phyloP scores from a whole-genome alignment of 768 basidiomycete species.

The Macrolepiota dolichaula region DNA sequence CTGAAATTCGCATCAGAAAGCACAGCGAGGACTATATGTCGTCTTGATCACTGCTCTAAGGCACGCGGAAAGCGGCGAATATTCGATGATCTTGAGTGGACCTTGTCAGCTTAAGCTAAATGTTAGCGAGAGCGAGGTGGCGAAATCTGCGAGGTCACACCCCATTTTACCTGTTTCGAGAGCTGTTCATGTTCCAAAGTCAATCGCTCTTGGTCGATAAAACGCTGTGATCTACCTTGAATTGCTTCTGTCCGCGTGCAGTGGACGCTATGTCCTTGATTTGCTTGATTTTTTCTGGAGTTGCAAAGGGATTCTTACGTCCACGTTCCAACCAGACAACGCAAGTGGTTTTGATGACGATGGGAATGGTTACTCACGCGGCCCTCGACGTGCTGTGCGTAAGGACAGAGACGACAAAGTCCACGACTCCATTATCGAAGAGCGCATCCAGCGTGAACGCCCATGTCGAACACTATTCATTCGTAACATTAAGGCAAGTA shows the following conservation, averaged over 20 bases:
- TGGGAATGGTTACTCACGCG: slow-evolving; percentile 35
- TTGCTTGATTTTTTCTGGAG: slow-evolving; percentile 36
- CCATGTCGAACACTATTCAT: slow-evolving; percentile 96
- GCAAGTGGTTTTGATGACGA: slow-evolving; percentile 56
- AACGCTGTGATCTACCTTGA: slow-evolving; percentile 27
- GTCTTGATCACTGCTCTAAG: slow-evolving; percentile 40
- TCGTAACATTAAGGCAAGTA: slow-evolving; percentile 94
- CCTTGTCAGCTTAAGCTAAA: slow-evolving; percentile 45
- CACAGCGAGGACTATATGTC: slow-evolving; percentile 33
- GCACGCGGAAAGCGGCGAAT: slow-evolving; percentile 46
- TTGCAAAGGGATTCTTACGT: slow-evolving; percentile 42
- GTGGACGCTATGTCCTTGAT: slow-evolving; percentile 45
- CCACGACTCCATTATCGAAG: slow-evolving; percentile 90
- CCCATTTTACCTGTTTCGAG: slow-evolving; percentile 6
- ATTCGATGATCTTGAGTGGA: slow-evolving; percentile 14
- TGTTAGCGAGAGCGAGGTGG: slow-evolving; percentile 40
- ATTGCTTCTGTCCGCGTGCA: slow-evolving; percentile 34
- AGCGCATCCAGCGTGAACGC: slow-evolving; percentile 89
- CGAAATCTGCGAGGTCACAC: slow-evolving; percentile 1
- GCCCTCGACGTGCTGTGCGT: slow-evolving; percentile 45
- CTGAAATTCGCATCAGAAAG: slow-evolving; percentile 43
- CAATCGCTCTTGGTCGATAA: slow-evolving; percentile 16
- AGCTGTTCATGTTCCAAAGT: slow-evolving; percentile 13
- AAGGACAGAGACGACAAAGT: slow-evolving; percentile 87
- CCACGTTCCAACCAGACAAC: slow-evolving; percentile 61